phyloP scores from a whole-genome alignment of 352 stramenopile species.

The Phytophthora multivora region DNA sequence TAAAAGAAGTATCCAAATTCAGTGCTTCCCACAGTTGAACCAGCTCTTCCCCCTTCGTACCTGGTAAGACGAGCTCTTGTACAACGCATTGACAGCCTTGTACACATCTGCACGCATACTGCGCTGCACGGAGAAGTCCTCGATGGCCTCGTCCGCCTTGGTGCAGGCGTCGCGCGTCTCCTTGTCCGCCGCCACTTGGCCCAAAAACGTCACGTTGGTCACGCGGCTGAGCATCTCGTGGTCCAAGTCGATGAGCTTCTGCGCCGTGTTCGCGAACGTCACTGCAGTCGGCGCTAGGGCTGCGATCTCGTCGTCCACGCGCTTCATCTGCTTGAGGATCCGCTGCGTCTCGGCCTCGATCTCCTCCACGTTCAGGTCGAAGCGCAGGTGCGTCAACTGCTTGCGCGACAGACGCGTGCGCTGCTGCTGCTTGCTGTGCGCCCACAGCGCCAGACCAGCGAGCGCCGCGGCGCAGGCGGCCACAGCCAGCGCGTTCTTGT shows the following conservation, averaged over 20 bases:
- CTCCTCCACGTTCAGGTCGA: constrained; percentile 73
- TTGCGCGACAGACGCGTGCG: constrained; percentile 47
- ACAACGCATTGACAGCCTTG: constrained; percentile 66
- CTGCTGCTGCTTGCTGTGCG: constrained; percentile 52
- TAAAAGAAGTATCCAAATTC: constrained; percentile 2
- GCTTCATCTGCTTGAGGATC: constrained; percentile 74
- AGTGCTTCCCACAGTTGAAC: not conserved
- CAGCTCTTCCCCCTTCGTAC: constrained; percentile 18
- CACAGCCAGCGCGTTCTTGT: constrained; percentile 66
- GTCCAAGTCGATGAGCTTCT: constrained; percentile 83
- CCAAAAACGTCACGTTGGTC: constrained; percentile 86
- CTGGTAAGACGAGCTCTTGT: constrained; percentile 49
- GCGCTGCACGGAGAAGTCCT: constrained; percentile 73
- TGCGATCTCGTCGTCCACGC: constrained; percentile 75
- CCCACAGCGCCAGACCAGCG: constrained; percentile 55
- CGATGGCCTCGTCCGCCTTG: constrained; percentile 81
- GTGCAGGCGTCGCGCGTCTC: constrained; percentile 80
- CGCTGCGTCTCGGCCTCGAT: constrained; percentile 71
- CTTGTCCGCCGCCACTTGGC: constrained; percentile 72
- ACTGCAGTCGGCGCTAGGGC: constrained; percentile 38
- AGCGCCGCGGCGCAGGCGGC: constrained; percentile 50
- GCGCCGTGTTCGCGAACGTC: constrained; percentile 74
- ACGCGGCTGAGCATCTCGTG: constrained; percentile 85
- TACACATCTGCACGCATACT: constrained; percentile 89
- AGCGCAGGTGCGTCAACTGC: constrained; percentile 67